A percentile compares a stretch with the other conserved stretches of the same genome.
phyloP scores from a whole-genome alignment of 2,329 filamentous ascomycete species.

The Penicillium oxalicum region DNA sequence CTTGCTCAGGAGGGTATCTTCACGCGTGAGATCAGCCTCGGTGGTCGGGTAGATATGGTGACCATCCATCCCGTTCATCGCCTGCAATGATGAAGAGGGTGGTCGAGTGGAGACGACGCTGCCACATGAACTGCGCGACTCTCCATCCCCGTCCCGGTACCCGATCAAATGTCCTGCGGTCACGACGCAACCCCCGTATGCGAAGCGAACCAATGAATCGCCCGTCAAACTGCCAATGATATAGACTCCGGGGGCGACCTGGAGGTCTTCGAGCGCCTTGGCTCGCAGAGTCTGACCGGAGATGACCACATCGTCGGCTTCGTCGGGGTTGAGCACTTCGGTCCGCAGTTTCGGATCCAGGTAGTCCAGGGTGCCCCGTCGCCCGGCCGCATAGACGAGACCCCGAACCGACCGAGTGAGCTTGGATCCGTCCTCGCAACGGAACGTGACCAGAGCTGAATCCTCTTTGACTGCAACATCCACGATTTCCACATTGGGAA shows the following conservation, averaged over 20 bases:
- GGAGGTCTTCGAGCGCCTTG: slow-evolving; percentile 48
- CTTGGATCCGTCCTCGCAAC: slow-evolving; percentile 37
- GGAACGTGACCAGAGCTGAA: slow-evolving; percentile 40
- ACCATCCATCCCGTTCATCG: slow-evolving; percentile 38
- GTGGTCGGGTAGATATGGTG: slow-evolving; percentile 22
- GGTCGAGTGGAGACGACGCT: slow-evolving; percentile 15
- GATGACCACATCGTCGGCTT: slow-evolving; percentile 31
- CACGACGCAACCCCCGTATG: slow-evolving; percentile 54
- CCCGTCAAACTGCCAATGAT: slow-evolving; percentile 55
- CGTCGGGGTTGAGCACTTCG: slow-evolving; percentile 40
- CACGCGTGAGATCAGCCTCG: slow-evolving; percentile 7
- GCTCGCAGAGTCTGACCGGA: slow-evolving; percentile 50
- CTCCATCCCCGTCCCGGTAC: slow-evolving; percentile 14
- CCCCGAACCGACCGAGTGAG: slow-evolving; percentile 45
- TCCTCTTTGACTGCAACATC: slow-evolving; percentile 29
- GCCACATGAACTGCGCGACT: slow-evolving; percentile 14
- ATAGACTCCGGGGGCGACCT: slow-evolving; percentile 50
- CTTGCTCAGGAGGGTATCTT: slow-evolving; percentile 15
- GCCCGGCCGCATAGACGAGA: slow-evolving; percentile 52
- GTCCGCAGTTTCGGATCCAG: slow-evolving; percentile 42
- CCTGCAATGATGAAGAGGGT: slow-evolving; percentile 22
- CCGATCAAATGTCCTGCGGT: slow-evolving; percentile 49
- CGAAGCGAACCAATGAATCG: slow-evolving; percentile 55
- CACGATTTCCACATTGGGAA: slow-evolving; percentile 49
- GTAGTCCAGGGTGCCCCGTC: slow-evolving; percentile 51